Conservation (phyloP, 2,329 filamentous ascomycete genomes). For the Venturia effusa region DNA sequence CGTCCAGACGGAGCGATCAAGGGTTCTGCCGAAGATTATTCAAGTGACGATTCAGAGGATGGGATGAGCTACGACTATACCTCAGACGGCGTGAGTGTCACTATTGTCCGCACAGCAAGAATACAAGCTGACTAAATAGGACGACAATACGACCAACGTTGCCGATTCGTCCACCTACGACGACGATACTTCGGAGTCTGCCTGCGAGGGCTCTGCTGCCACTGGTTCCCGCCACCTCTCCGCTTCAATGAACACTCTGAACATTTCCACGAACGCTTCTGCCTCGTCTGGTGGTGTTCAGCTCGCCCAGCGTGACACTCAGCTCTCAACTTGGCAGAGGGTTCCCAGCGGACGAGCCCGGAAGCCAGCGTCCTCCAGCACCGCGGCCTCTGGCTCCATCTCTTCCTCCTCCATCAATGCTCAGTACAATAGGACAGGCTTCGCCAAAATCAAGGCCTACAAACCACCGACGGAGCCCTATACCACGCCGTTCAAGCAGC, state of each 20-base stretch:
- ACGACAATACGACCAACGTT: background rate
- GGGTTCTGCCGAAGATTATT: background rate
- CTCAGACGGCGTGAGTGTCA: background rate
- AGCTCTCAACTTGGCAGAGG: background rate
- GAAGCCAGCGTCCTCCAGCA: constrained; percentile 11
- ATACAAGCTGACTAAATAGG: background rate
- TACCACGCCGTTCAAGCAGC: constrained; percentile 12
- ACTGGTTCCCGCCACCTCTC: background rate
- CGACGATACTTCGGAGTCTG: background rate
- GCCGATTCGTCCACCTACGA: background rate
- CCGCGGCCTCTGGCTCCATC: background rate
- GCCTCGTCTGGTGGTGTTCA: background rate
- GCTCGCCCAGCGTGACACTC: background rate
- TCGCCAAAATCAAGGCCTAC: constrained; percentile 22
- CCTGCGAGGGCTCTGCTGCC: background rate
- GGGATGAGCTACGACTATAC: background rate
- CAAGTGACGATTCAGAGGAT: background rate
- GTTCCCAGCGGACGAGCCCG: background rate
- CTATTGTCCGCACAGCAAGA: background rate
- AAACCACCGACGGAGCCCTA: constrained; percentile 16
- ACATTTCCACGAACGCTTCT: background rate
- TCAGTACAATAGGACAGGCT: constrained; percentile 15
- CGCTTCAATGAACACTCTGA: background rate
- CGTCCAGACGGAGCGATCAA: background rate
- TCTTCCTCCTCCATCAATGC: constrained; percentile 18